Base-by-base conservation (phyloP, 2,329 filamentous ascomycete genomes). In the Periconia digitata region DNA sequence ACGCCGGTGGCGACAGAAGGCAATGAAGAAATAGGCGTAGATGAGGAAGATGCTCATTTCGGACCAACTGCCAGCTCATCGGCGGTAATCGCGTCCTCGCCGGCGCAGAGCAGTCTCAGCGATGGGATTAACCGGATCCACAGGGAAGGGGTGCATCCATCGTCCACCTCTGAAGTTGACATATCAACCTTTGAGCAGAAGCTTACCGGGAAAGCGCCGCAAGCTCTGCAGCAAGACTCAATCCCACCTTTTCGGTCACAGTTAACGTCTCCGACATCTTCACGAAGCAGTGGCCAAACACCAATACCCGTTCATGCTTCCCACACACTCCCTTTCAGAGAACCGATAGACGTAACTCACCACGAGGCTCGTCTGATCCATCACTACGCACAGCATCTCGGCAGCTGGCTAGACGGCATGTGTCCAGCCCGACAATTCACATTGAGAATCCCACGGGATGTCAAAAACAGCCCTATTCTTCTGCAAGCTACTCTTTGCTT, bases 401-500 rank as follows among this genome's bases (percentile, higher is more conserved):
- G 64, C 15, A 52, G 64, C 20, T 68, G 65, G 65, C 54, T 68
- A 16, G 65, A 68, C 42, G 66, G 60, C 34, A 66, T 63, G 2
- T 63, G 66, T 46, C 54, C 62, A 10, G 60, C 60, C 15, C 58
- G 63, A 10, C 65, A 66, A 38, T 68, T 68, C 40, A 67, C 65
- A 2, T 44, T 66, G 21, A 54, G 57, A 3, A 54, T 67, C 8
- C 65, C 65, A 2, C 54, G 53, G 15, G 63, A 64, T 21, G 59
- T 66, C 44, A 62, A 58, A 32, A 24, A 49, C 16, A 67, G 62
- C 38, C 53, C 62, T 8, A 60, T 67, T 4, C 52, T 69, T 15
- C 59, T 61, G n/a, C 53, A 65, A 35, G 60, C 65, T 6, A 62
- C 67, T 13, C 38, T 64, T 8, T 61, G 59, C 2, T 66, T 69